These are phyloP conservation scores for Purshia tridentata DNA, from an alignment of 306 rosid genomes.

Conservation along the genomic window DNA sequence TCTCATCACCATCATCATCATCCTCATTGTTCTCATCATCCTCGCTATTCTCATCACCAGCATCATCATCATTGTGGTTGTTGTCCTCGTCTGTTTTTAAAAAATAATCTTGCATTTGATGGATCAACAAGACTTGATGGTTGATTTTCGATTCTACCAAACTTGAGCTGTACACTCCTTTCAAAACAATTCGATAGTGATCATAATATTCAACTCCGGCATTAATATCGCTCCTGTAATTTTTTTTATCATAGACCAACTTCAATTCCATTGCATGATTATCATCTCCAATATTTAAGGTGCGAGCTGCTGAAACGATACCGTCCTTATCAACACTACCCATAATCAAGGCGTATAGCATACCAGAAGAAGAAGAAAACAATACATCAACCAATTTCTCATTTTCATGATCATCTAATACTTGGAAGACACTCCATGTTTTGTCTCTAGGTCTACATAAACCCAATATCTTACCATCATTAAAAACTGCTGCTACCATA, in stretches of 20 bases:
- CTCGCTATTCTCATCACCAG: background rate
- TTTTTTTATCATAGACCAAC: background rate
- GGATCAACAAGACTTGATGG: background rate
- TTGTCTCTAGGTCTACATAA: background rate
- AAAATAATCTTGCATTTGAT: background rate
- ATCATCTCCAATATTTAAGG: background rate
- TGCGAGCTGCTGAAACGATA: background rate
- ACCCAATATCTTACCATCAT: background rate
- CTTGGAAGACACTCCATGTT: background rate
- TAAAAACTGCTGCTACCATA: background rate
- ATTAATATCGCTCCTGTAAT: background rate
- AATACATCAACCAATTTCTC: background rate
- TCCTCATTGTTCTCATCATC: background rate
- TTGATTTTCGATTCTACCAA: background rate
- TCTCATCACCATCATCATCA: background rate
- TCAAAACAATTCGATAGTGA: too few relatives aligned
- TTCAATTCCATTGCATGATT: too few relatives aligned
- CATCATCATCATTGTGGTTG: background rate
- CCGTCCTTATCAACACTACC: background rate
- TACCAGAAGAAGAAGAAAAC: conserved; percentile 1
- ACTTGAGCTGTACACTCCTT: background rate
- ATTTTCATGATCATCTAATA: background rate
- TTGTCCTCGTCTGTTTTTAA: background rate
- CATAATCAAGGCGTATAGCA: background rate
- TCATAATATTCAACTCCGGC: too few relatives aligned